A percentile compares a stretch with the other conserved stretches of the same genome.
These are phyloP conservation scores for Fusarium sacchari DNA, from an alignment of 2,329 filamentous ascomycete genomes.

Conservation along the genomic window DNA sequence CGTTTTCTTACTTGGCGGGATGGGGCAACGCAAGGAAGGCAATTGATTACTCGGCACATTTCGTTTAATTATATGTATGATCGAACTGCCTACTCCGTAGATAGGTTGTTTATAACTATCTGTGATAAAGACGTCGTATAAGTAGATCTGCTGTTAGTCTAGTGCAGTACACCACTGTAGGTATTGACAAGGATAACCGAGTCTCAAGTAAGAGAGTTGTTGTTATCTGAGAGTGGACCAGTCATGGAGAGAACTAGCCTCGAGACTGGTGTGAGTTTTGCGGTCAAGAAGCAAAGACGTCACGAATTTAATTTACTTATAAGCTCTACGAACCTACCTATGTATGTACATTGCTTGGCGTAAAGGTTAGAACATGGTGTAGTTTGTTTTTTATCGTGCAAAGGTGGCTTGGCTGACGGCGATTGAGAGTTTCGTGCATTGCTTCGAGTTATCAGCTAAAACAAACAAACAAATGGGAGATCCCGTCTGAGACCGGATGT, in stretches of 20 bases:
- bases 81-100: background rate
- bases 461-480: conserved; percentile 11
- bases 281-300: conserved; percentile 28
- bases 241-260: background rate
- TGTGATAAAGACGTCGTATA: background rate
- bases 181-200: background rate
- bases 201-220: background rate
- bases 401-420: conserved; percentile 27
- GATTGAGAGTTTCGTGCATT: conserved; percentile 20
- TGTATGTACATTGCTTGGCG: background rate
- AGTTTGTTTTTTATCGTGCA: background rate
- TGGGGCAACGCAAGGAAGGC: background rate
- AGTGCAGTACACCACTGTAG: background rate
- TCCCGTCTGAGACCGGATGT: background rate
- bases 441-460: background rate
- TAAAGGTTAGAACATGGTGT: background rate
- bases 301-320: background rate
- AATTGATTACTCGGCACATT: background rate
- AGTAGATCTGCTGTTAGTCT: background rate
- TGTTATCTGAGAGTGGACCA: background rate
- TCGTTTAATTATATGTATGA: background rate
- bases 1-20: background rate
- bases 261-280: conserved; percentile 8
- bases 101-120: background rate
- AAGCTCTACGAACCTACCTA: background rate